Base-by-base conservation (phyloP, 345 rosid genomes). In the Dipteronia dyeriana region DNA sequence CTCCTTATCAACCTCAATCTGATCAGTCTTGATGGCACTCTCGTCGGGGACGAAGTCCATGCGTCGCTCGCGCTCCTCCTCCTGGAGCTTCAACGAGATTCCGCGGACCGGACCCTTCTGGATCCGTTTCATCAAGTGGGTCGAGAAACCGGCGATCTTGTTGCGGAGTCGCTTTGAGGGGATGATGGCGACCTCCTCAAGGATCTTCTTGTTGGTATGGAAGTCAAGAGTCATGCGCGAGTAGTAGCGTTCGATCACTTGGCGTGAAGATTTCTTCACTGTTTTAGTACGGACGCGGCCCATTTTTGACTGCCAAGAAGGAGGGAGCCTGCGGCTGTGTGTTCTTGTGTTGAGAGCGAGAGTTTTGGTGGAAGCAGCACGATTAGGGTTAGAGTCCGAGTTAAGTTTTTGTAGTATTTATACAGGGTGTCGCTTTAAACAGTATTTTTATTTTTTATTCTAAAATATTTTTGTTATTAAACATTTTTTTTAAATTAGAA, bases 61-160 rank as follows among this genome's bases (percentile, higher is more conserved):
- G 75, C 90, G 90, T 6, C 94, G 91, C 85, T 90, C 94, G 12
- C 91, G 90, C 87, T 90, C 94, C 68, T 89, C 94, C 81, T 90
- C 92, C 63, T 90, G 94, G 6, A 90, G 91, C 82, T 90, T 89
- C 47, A 90, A 80, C 1, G 94, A 90, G 85, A 90, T 90, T 22
- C 91, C 92, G 3, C 94, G 92, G 47, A 90, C 94, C 0, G 94
- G 89, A 38, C 94, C 94, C 79, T 84, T 88, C 83, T 88, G 91
- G 74, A 90, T 88, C 63, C 92, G 86, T 85, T 88, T 88, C 92
- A 90, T 90, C 38, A 90, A 87, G 79, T 90, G 91, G 45, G 92
- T 90, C 3, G 92, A 86, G 85, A 87, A 90, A 22, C 94, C 92
- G 10, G 94, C 92, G 82, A 90, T 89, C 88, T 90, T 89, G 89